Conservation (phyloP, 176 grass and related monocot genomes). For the Musa troglodytarum region DNA sequence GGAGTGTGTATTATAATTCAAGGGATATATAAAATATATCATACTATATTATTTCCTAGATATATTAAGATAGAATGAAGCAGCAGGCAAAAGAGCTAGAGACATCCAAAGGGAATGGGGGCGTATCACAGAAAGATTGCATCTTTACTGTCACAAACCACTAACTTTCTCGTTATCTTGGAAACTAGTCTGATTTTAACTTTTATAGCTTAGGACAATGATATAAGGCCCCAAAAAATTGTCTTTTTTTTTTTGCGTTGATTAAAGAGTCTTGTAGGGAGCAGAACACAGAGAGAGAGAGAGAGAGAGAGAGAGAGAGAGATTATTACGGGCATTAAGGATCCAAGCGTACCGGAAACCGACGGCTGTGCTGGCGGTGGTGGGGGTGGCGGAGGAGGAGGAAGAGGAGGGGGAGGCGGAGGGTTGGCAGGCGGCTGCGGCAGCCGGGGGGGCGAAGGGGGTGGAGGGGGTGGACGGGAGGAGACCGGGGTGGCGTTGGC, state of each 20-base stretch:
- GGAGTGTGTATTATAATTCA: constrained; percentile 18
- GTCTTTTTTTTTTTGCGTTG: neutral
- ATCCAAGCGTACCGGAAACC: constrained; percentile 74
- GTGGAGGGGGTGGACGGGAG: constrained; percentile 9
- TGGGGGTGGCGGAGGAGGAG: constrained; percentile 1
- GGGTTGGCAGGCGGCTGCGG: constrained; percentile 20
- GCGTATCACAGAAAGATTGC: constrained; percentile 25
- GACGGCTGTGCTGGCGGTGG: constrained; percentile 43
- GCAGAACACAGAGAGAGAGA: constrained; percentile 23
- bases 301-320: constrained; percentile 14
- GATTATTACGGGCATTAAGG: constrained; percentile 17
- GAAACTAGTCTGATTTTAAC: neutral
- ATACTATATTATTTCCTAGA: constrained; percentile 13
- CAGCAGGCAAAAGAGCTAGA: neutral
- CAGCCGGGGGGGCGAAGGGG: constrained; percentile 9
- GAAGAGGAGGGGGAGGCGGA: neutral
- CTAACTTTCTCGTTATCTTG: constrained; percentile 10
- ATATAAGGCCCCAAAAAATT: constrained; percentile 7
- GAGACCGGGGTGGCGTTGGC: constrained; percentile 20
- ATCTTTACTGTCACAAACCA: neutral
- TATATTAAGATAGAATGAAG: neutral
- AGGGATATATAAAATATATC: neutral
- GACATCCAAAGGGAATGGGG: neutral
- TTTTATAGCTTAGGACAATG: constrained; percentile 1
- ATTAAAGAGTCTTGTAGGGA: neutral